phyloP scores from a whole-genome alignment of 768 basidiomycete species.

The Serendipita indica region DNA sequence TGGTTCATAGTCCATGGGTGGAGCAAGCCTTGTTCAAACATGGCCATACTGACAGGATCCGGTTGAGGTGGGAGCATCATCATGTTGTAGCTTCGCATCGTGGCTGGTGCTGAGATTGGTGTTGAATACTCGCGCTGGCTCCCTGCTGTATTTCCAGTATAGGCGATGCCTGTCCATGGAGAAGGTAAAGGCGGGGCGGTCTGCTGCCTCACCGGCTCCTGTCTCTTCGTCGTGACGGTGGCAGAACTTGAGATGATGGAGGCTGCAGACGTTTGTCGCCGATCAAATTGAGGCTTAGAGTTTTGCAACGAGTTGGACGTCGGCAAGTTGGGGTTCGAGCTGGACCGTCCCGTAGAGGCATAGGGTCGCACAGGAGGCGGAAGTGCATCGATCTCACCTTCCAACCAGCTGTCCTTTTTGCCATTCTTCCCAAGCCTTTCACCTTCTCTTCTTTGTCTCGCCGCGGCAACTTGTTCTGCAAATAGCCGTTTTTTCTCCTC shows the following conservation, averaged over 20 bases:
- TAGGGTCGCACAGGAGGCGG: conserved; percentile 1
- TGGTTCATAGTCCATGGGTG: not conserved
- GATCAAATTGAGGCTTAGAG: not conserved
- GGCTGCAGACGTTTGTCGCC: not conserved
- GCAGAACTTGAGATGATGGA: not conserved
- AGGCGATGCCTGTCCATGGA: not conserved
- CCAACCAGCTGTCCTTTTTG: not conserved
- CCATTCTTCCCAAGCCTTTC: not conserved
- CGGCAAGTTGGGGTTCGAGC: conserved; percentile 1
- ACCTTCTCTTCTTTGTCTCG: not conserved
- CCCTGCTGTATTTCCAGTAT: not conserved
- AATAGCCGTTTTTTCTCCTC: not conserved
- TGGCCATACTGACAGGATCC: not conserved
- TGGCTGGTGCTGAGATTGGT: not conserved
- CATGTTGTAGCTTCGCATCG: not conserved
- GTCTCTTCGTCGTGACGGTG: not conserved
- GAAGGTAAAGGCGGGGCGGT: not conserved
- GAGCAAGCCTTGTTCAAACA: conserved; percentile 8
- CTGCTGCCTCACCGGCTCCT: not conserved
- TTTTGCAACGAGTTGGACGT: not conserved
- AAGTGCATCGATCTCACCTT: not conserved
- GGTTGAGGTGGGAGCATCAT: not conserved
- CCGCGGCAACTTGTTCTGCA: conserved; percentile 3
- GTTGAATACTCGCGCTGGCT: not conserved
- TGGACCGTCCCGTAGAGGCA: not conserved